phyloP scores from a whole-genome alignment of 2,329 filamentous ascomycete genomes.

The Alternaria sp. region DNA sequence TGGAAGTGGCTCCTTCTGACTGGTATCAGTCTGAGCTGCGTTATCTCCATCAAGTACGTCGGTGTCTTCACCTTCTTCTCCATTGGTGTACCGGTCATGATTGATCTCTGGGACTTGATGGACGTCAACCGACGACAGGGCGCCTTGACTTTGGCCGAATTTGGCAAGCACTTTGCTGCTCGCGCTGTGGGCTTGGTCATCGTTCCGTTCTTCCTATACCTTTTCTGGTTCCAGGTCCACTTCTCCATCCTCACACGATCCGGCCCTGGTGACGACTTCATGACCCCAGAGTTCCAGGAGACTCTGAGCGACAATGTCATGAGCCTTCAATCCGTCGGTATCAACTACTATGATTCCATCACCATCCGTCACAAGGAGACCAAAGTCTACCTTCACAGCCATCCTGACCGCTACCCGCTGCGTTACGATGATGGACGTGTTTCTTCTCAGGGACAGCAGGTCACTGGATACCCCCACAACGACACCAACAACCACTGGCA shows the following conservation, averaged over 20 bases:
- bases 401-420: slow-evolving; percentile 85
- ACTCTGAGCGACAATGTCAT: slow-evolving; percentile 94
- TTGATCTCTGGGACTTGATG: slow-evolving; percentile 94
- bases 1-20: slow-evolving; percentile 99
- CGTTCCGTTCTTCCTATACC: slow-evolving; percentile 94
- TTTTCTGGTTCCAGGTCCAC: slow-evolving; percentile 99
- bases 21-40: slow-evolving; percentile 91
- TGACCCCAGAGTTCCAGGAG: slow-evolving; percentile 98
- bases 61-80: slow-evolving; percentile 96
- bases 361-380: slow-evolving; percentile 96
- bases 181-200: slow-evolving; percentile 85
- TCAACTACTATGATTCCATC: slow-evolving; percentile 89
- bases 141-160: slow-evolving; percentile 77
- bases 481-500: slow-evolving; percentile 99
- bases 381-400: slow-evolving; percentile 93
- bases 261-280: slow-evolving; percentile 96
- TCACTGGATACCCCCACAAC: slow-evolving; percentile 96
- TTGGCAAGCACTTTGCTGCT: slow-evolving; percentile 88
- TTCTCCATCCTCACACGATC: slow-evolving; percentile 88
- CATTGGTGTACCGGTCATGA: slow-evolving; percentile 89
- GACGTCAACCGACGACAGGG: slow-evolving; percentile 86
- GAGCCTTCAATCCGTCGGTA: slow-evolving; percentile 81
- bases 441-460: slow-evolving; percentile 94
- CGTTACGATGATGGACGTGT: slow-evolving; percentile 97
- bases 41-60: slow-evolving; percentile 98